phyloP scores from a whole-genome alignment of 2,329 filamentous ascomycete genomes.

The Aureobasidium sp. region DNA sequence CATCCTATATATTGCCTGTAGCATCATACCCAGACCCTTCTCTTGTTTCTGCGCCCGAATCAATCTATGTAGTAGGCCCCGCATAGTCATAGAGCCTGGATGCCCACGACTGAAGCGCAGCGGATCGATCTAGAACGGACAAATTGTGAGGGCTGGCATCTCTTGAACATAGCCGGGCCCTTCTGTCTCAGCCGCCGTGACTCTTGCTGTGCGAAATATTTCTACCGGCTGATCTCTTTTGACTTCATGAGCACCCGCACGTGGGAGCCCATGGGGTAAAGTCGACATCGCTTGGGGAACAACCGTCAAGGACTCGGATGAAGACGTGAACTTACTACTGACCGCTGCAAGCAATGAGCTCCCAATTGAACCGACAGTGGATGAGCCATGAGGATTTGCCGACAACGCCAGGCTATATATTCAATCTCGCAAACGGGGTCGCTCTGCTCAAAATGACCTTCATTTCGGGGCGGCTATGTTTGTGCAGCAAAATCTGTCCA shows the following conservation, averaged over 20 bases:
- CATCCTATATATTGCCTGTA: slow-evolving; percentile 11
- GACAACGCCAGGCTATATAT: neutral
- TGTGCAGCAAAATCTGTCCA: neutral
- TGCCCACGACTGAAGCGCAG: neutral
- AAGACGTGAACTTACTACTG: neutral
- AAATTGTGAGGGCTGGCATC: neutral
- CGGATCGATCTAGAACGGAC: neutral
- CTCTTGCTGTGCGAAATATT: neutral
- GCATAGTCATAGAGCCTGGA: neutral
- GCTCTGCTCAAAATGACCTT: neutral
- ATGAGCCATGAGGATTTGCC: neutral
- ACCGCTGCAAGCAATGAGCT: neutral
- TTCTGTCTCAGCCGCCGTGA: slow-evolving; percentile 1
- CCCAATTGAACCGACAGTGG: neutral
- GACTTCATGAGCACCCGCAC: slow-evolving; percentile 5
- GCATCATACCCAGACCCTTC: neutral
- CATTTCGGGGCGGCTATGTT: neutral
- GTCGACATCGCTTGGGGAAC: neutral
- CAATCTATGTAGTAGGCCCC: neutral
- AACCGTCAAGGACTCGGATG: neutral
- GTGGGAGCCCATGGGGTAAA: slow-evolving; percentile 13
- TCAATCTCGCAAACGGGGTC: neutral
- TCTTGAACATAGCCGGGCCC: neutral
- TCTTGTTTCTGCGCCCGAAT: neutral
- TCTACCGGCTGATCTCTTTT: slow-evolving; percentile 13